phyloP scores from a whole-genome alignment of 805 yeast genomes.

The Dipodascus geniculatus region DNA sequence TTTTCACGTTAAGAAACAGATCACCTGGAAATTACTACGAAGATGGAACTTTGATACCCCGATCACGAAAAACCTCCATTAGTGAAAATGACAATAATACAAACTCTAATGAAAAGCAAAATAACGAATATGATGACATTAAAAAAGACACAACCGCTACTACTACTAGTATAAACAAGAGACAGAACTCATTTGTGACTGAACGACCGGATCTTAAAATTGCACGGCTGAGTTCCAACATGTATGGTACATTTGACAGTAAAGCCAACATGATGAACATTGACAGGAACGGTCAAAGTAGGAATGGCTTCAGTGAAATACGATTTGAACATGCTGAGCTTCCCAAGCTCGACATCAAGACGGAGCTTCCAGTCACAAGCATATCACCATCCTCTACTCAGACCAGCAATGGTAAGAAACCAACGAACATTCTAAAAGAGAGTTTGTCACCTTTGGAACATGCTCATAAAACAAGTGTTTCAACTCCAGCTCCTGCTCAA shows the following conservation, averaged over 20 bases:
- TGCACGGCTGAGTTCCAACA: conserved; percentile 1
- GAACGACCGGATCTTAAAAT: background rate
- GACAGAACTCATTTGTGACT: background rate
- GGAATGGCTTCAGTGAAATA: background rate
- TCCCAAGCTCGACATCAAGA: background rate
- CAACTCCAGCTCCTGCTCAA: background rate
- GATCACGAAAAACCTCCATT: background rate
- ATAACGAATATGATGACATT: background rate
- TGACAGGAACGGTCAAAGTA: background rate
- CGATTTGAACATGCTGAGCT: background rate
- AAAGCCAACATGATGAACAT: background rate
- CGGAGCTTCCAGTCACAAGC: background rate
- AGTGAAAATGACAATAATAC: background rate
- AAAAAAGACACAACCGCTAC: background rate
- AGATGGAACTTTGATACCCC: conserved; percentile 1
- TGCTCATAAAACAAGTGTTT: background rate
- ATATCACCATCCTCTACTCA: background rate
- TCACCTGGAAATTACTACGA: background rate
- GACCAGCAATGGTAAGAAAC: background rate
- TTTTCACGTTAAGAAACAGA: background rate
- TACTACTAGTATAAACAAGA: background rate
- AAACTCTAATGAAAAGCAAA: background rate
- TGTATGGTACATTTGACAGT: background rate
- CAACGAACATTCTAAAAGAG: background rate
- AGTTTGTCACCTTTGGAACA: background rate